Conservation (phyloP, 163 green algal genomes). For the Volvox carteri region DNA sequence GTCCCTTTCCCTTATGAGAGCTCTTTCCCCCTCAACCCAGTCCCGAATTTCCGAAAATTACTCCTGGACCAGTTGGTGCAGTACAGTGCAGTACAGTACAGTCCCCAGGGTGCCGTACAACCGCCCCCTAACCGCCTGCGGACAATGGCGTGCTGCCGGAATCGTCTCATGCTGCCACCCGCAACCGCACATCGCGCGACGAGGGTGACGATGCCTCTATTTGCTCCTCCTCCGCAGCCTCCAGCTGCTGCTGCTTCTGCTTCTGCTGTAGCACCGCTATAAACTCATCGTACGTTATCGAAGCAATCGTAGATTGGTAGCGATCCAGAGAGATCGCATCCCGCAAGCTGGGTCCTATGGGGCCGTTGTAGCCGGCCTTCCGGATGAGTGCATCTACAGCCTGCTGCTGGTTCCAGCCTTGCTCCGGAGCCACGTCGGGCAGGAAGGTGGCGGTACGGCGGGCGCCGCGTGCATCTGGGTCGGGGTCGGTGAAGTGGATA, state of each 20-base stretch:
- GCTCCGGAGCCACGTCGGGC: constrained; percentile 77
- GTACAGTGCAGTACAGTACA: too few species aligned
- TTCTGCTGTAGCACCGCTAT: not conserved
- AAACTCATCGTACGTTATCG: constrained; percentile 77
- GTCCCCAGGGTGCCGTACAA: too few species aligned
- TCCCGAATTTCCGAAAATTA: too few species aligned
- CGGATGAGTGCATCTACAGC: constrained; percentile 78
- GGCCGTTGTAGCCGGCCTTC: constrained; percentile 76
- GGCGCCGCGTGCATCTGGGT: not conserved
- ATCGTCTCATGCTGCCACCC: constrained; percentile 44
- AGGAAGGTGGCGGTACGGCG: constrained; percentile 83
- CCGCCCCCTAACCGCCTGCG: too few species aligned
- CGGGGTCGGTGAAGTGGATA: constrained; percentile 75
- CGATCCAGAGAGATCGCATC: constrained; percentile 61
- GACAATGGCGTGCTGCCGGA: too few species aligned
- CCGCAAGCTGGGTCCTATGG: constrained; percentile 44
- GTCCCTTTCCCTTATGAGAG: too few species aligned
- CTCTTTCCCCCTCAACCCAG: too few species aligned
- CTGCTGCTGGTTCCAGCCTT: constrained; percentile 66
- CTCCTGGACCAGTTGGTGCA: too few species aligned
- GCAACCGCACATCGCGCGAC: not conserved
- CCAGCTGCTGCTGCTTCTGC: too few species aligned
- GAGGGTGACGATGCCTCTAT: not conserved
- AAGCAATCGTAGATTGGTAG: constrained; percentile 75
- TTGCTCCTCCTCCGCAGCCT: not conserved